Conservation (phyloP, 2,329 filamentous ascomycete genomes). For the Passalora sequoiae region DNA sequence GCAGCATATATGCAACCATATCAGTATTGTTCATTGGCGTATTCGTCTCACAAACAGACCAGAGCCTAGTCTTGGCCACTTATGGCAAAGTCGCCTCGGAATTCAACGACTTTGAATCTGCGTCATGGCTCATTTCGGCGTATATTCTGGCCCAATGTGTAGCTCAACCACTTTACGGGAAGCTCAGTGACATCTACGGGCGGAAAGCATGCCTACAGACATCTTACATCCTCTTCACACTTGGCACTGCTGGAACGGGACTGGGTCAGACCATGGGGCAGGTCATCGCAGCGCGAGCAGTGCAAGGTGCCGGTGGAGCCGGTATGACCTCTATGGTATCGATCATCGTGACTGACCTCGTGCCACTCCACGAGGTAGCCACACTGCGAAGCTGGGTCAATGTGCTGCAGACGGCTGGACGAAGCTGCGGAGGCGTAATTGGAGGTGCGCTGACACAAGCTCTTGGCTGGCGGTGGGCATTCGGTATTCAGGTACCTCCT, state of each 20-base stretch:
- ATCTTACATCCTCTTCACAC: constrained; percentile 40
- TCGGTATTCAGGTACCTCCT: constrained; percentile 54
- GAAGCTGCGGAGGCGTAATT: constrained; percentile 50
- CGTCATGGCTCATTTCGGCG: constrained; percentile 43
- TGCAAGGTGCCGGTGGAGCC: constrained; percentile 43
- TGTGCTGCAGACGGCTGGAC: constrained; percentile 46
- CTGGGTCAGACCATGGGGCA: constrained; percentile 35
- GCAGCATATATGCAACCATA: constrained; percentile 25
- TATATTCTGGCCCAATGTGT: constrained; percentile 43
- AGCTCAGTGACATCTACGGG: constrained; percentile 44
- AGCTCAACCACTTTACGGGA: constrained; percentile 41
- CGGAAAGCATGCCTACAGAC: constrained; percentile 38
- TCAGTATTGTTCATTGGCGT: constrained; percentile 46
- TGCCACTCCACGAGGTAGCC: constrained; percentile 47
- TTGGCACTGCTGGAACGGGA: constrained; percentile 40
- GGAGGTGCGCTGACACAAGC: constrained; percentile 59
- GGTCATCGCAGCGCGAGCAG: constrained; percentile 39
- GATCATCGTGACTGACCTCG: constrained; percentile 47
- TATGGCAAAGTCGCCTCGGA: constrained; percentile 51
- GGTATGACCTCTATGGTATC: constrained; percentile 43
- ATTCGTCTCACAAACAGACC: constrained; percentile 62
- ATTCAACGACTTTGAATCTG: constrained; percentile 39
- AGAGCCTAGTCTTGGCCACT: constrained; percentile 61
- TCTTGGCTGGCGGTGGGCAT: constrained; percentile 63
- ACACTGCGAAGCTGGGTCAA: constrained; percentile 50